A percentile compares a stretch with the other conserved stretches of the same genome.
Conservation (phyloP, 352 stramenopile species). For the Globisporangium iwayamae region DNA sequence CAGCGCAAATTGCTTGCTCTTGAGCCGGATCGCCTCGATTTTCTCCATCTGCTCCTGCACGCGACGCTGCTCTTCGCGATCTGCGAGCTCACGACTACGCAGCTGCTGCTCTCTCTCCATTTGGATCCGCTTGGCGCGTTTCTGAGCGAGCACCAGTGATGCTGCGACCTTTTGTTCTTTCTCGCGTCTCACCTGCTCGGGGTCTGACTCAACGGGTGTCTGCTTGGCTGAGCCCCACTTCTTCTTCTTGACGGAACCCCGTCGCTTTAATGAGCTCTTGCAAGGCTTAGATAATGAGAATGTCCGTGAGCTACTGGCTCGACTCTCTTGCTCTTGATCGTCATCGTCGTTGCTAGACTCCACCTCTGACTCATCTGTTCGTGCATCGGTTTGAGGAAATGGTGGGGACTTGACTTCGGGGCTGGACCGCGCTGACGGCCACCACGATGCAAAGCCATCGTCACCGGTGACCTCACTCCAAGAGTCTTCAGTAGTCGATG, state of each 20-base stretch:
- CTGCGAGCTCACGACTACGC: constrained; percentile 17
- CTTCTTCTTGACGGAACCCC: constrained; percentile 8
- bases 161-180: constrained; percentile 35
- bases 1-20: constrained; percentile 20
- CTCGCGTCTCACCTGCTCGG: constrained; percentile 15
- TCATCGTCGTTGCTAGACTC: constrained; percentile 8
- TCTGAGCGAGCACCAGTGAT: constrained; percentile 32
- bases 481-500: neutral
- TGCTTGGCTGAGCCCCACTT: neutral
- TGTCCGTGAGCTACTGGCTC: neutral
- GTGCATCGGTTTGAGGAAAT: neutral
- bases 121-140: constrained; percentile 31
- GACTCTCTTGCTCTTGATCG: neutral
- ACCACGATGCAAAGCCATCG: constrained; percentile 15
- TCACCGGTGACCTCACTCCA: constrained; percentile 8
- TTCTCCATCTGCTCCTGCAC: constrained; percentile 37
- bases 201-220: neutral
- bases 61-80: constrained; percentile 19
- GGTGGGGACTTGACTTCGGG: neutral
- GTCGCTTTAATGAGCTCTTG: neutral
- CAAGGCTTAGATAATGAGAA: neutral
- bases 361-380: neutral
- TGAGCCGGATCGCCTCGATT: constrained; percentile 30
- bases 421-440: constrained; percentile 2
- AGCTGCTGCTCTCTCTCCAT: constrained; percentile 25